phyloP scores from a whole-genome alignment of 106 monocot genomes.

The Cymbidium sinense region DNA sequence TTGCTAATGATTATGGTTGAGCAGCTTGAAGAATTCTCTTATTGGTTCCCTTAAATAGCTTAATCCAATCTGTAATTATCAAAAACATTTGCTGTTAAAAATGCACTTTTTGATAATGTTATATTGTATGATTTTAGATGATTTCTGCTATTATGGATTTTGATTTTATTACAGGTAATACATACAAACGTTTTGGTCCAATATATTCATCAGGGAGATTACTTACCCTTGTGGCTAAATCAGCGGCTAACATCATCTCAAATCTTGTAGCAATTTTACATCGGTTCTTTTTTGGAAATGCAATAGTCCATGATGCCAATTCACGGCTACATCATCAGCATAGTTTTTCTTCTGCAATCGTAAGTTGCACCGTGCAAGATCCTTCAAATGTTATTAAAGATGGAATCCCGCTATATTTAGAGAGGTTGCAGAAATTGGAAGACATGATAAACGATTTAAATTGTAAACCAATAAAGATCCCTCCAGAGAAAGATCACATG shows the following conservation, averaged over 20 bases:
- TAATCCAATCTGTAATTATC: background rate
- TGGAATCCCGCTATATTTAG: conserved; percentile 32
- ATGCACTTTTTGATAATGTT: too few relatives aligned
- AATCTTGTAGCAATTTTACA: conserved; percentile 16
- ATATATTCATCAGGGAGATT: background rate
- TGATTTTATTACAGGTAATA: background rate
- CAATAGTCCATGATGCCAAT: background rate
- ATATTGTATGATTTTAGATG: background rate
- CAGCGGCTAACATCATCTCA: background rate
- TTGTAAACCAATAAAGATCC: conserved; percentile 35
- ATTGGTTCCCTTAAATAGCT: background rate
- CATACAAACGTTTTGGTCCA: background rate
- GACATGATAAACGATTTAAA: conserved; percentile 34
- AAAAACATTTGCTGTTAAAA: background rate
- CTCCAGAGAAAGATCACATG: conserved; percentile 56
- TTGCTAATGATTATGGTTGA: background rate
- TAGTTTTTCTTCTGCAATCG: conserved; percentile 6
- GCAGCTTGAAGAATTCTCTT: background rate
- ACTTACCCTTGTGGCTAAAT: background rate
- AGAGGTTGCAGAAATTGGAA: conserved; percentile 70
- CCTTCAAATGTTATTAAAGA: conserved; percentile 17
- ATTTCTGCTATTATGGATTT: background rate
- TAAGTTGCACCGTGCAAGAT: background rate
- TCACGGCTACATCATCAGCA: conserved; percentile 7
- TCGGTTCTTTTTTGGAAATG: background rate